Conservation (phyloP, 495 filamentous ascomycete species). For the Rhizodiscina lignyota region DNA sequence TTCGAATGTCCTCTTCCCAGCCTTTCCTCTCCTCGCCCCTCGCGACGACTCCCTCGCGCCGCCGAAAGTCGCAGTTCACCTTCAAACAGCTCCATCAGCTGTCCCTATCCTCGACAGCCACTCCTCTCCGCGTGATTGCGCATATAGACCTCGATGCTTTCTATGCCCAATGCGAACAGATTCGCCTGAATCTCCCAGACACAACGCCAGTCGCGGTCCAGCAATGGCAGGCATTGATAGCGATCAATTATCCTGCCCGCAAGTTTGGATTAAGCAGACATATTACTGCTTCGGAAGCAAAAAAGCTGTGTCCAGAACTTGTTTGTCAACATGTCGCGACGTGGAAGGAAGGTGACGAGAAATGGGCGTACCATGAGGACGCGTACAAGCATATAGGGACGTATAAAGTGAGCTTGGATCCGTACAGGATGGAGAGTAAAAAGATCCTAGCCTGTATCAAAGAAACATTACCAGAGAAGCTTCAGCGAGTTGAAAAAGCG, state of each 20-base stretch:
- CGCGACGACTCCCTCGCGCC: conserved; percentile 21
- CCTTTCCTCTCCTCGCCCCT: conserved; percentile 24
- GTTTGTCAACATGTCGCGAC: conserved; percentile 88
- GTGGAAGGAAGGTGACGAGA: conserved; percentile 78
- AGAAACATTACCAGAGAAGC: conserved; percentile 41
- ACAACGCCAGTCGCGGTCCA: conserved; percentile 82
- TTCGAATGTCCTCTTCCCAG: conserved; percentile 30
- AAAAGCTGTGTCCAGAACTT: conserved; percentile 70
- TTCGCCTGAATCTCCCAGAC: conserved; percentile 57
- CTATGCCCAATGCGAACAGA: conserved; percentile 93
- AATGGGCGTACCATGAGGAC: conserved; percentile 83
- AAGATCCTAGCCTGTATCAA: conserved; percentile 74
- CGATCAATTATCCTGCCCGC: conserved; percentile 87
- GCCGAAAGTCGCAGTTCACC: conserved; percentile 67
- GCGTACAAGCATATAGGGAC: conserved; percentile 56
- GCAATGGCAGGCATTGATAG: conserved; percentile 76
- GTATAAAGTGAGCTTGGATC: conserved; percentile 86
- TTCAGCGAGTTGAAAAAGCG: conserved; percentile 77
- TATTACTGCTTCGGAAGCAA: conserved; percentile 63
- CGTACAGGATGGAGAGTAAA: conserved; percentile 72
- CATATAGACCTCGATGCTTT: conserved; percentile 96
- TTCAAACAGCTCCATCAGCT: conserved; percentile 68
- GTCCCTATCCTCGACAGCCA: conserved; percentile 47
- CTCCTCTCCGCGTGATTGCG: conserved; percentile 71
- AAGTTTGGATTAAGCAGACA: conserved; percentile 61